phyloP scores from a whole-genome alignment of 2,329 filamentous ascomycete genomes.

The Trichoderma simmonsii region DNA sequence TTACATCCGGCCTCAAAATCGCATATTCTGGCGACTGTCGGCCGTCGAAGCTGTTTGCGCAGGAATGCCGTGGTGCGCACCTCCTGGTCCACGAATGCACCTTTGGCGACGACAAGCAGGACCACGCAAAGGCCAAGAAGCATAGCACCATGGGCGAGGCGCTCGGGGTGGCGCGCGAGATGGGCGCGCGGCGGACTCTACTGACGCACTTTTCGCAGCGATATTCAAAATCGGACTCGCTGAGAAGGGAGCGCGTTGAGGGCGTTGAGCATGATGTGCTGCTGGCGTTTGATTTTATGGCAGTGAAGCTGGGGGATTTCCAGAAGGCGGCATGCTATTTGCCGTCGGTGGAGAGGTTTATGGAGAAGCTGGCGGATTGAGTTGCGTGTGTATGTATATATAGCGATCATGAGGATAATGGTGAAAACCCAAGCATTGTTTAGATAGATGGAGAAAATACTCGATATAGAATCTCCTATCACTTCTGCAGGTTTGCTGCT shows the following conservation, averaged over 20 bases:
- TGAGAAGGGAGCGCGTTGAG: conserved; percentile 34
- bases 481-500: not conserved
- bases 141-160: conserved; percentile 89
- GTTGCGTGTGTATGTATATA: not conserved
- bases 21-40: conserved; percentile 95
- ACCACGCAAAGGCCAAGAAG: conserved; percentile 81
- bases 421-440: not conserved
- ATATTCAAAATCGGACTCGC: conserved; percentile 65
- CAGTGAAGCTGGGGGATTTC: conserved; percentile 67
- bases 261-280: conserved; percentile 47
- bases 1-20: conserved; percentile 76
- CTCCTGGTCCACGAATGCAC: conserved; percentile 94
- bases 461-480: not conserved
- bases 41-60: conserved; percentile 66
- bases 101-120: conserved; percentile 79
- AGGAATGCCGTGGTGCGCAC: conserved; percentile 70
- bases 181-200: conserved; percentile 76
- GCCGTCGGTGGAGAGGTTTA: conserved; percentile 52
- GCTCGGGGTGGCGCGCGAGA: conserved; percentile 68
- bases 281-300: conserved; percentile 78
- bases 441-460: not conserved
- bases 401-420: not conserved
- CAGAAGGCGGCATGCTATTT: conserved; percentile 61
- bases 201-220: conserved; percentile 95
- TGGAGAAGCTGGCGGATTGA: conserved; percentile 40